These are phyloP conservation scores for Akanthomyces lecanii DNA, from an alignment of 2,329 filamentous ascomycete genomes.

Conservation along the genomic window DNA sequence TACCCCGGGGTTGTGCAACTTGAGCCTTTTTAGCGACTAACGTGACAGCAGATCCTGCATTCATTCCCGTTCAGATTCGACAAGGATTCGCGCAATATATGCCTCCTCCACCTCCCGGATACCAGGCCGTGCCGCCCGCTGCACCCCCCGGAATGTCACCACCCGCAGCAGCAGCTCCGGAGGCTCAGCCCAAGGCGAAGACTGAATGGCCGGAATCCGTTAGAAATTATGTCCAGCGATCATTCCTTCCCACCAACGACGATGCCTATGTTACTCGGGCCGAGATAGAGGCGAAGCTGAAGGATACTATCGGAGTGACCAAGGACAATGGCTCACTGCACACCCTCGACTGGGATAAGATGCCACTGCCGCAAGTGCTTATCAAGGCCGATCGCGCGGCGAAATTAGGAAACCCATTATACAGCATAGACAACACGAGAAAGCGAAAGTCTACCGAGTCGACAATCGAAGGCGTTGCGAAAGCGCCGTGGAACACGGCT, in stretches of 20 bases:
- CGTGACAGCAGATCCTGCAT: conserved; percentile 45
- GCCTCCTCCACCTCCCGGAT: conserved; percentile 33
- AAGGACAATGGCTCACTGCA: conserved; percentile 70
- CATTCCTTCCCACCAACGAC: conserved; percentile 72
- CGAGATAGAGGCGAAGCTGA: conserved; percentile 82
- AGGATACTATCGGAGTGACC: conserved; percentile 76
- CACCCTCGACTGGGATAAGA: conserved; percentile 73
- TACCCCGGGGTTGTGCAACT: conserved; percentile 17
- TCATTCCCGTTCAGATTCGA: conserved; percentile 58
- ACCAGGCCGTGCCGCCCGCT: conserved; percentile 20
- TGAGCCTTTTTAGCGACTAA: conserved; percentile 22
- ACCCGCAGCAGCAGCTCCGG: conserved; percentile 25
- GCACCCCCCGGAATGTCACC: conserved; percentile 23
- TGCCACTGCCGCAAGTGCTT: conserved; percentile 81
- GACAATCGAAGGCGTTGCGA: conserved; percentile 48
- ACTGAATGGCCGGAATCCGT: conserved; percentile 80
- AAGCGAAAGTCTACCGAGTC: conserved; percentile 80
- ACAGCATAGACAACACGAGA: conserved; percentile 45
- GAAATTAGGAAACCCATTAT: conserved; percentile 38
- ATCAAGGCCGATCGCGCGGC: conserved; percentile 65
- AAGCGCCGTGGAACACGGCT: conserved; percentile 72
- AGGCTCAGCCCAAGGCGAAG: conserved; percentile 49
- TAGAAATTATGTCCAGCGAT: conserved; percentile 81
- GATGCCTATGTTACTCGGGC: conserved; percentile 56
- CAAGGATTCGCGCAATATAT: conserved; percentile 51